Base-by-base conservation (phyloP, 805 yeast species). In the Candida ovalis region DNA sequence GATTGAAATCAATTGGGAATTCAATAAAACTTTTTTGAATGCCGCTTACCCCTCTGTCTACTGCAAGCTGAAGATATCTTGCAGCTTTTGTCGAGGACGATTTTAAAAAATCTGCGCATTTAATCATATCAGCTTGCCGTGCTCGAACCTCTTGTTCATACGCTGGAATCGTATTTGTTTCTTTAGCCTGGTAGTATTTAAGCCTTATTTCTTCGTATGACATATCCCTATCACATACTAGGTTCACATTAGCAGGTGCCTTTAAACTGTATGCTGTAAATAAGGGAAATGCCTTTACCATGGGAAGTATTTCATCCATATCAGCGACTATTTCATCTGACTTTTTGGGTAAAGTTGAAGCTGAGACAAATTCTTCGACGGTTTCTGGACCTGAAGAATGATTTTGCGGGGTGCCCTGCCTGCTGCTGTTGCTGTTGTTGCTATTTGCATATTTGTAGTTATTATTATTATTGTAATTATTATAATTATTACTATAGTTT, bases 151-250 rank as follows among this genome's bases (percentile, higher is more conserved):
- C 69, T 15, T 64, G 63, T 39, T 72, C 75, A 53, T 72, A 77
- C 15, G 68, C 70, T 0, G 68, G 61, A 1, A 75, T 22, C 0
- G 59, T 58, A 48, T 74, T 73, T 15, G 60, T 59, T 3, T 64
- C 57, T 40, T 58, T 64, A 0, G 83, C 78, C 44, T 72, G 71
- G 51, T 68, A 63, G 50, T 66, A 78, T 50, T 73, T 72, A 44
- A 74, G 63, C 47, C 86, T 63, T 18, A 71, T 63, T 54, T 81
- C 86, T 50, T 80, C 86, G 21, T 64, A 67, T 0, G 84, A 79
- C 21, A 74, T 59, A 51, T 82, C 86, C 56, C 86, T 64, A 1
- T 74, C 78, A 2, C 65, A 54, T 8, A 81, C 76, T 38, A 81
- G 56, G 54, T 77, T 79, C 41, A 70, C 68, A 8, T 70, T 69